Conservation (phyloP, 495 filamentous ascomycete genomes). For the Pseudomonodictys pantanalensis region DNA sequence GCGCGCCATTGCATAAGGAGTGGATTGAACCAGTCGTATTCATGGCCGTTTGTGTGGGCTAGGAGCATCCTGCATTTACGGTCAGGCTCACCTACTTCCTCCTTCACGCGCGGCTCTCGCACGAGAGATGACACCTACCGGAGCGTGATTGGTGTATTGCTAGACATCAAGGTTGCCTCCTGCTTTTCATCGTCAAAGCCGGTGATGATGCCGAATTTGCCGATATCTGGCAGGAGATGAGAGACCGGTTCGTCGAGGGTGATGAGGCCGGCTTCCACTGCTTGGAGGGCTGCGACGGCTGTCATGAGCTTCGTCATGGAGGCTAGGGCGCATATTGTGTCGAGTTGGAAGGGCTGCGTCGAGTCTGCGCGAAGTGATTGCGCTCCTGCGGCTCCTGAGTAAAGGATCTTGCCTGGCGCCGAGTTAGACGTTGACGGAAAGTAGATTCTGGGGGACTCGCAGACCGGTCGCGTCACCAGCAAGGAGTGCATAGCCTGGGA, state of each 20-base stretch:
- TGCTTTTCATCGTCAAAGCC: conserved; percentile 27
- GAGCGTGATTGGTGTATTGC: conserved; percentile 26
- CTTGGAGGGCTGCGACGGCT: conserved; percentile 13
- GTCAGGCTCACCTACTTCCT: neutral
- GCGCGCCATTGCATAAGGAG: conserved; percentile 9
- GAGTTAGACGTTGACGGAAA: neutral
- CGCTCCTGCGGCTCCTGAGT: neutral
- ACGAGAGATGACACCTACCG: neutral
- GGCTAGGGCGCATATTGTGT: conserved; percentile 7
- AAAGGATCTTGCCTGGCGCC: neutral
- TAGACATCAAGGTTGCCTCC: conserved; percentile 1
- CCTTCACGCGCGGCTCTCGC: neutral
- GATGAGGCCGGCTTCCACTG: conserved; percentile 14
- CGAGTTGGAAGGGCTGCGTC: neutral
- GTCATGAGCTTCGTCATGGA: conserved; percentile 27
- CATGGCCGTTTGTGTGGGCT: conserved; percentile 6
- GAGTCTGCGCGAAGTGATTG: neutral
- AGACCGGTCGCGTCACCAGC: neutral
- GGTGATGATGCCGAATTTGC: conserved; percentile 31
- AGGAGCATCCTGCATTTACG: neutral
- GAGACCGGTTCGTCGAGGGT: conserved; percentile 10
- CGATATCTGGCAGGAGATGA: conserved; percentile 31
- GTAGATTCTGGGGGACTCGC: neutral
- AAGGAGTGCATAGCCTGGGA: neutral
- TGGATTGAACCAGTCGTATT: conserved; percentile 14